Percentiles rank a stretch among this genome's conserved stretches.
Conservation (phyloP, 768 basidiomycete genomes). For the Rhizopogon vesiculosus region DNA sequence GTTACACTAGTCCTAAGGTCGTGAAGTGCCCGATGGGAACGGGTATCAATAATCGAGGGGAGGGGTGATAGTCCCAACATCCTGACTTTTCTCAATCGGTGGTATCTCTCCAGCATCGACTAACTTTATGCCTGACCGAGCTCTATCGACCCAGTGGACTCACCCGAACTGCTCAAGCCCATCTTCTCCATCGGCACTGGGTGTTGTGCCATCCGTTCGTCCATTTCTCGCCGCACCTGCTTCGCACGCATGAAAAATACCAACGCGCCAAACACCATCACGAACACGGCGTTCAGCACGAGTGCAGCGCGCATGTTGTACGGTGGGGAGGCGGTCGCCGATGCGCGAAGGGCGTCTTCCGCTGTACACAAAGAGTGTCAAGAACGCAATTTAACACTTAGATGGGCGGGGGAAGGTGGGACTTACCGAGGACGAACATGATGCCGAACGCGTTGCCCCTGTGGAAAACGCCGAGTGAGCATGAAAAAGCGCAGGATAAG, state of each 20-base stretch:
- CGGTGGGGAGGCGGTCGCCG: slow-evolving; percentile 57
- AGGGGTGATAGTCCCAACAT: background rate
- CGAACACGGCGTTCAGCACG: slow-evolving; percentile 59
- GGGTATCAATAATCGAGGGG: background rate
- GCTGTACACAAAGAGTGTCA: slow-evolving; percentile 30
- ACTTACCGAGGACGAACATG: slow-evolving; percentile 57
- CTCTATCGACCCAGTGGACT: background rate
- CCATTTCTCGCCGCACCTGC: slow-evolving; percentile 58
- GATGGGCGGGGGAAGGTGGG: background rate
- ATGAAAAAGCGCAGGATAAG: background rate
- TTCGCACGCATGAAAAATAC: slow-evolving; percentile 54
- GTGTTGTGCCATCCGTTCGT: slow-evolving; percentile 44
- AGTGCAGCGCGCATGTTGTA: slow-evolving; percentile 66
- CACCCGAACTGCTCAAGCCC: background rate
- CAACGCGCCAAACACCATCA: slow-evolving; percentile 32
- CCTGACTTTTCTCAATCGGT: background rate
- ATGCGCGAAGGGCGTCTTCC: slow-evolving; percentile 64
- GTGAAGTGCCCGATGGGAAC: background rate
- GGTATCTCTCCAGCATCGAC: slow-evolving; percentile 34
- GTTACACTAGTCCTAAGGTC: background rate
- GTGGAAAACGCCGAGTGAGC: background rate
- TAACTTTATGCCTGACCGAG: background rate
- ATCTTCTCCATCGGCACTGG: background rate
- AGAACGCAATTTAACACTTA: background rate
- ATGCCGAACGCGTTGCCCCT: slow-evolving; percentile 68